Percentiles rank a stretch among this genome's conserved stretches.
phyloP scores from a whole-genome alignment of 2,329 filamentous ascomycete species.

The Cryphonectria naterciae region DNA sequence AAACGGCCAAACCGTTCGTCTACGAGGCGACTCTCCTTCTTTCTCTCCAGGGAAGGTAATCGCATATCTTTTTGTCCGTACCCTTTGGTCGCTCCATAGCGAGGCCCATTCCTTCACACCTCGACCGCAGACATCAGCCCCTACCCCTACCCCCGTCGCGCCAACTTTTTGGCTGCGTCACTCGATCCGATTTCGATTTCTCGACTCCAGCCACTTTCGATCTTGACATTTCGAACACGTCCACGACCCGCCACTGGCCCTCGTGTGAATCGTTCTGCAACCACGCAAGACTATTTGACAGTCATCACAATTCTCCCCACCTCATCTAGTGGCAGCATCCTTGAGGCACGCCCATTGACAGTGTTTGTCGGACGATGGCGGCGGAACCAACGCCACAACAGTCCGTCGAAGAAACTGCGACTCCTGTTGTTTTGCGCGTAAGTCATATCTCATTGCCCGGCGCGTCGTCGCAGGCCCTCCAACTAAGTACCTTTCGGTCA shows the following conservation, averaged over 20 bases:
- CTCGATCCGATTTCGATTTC: constrained; percentile 28
- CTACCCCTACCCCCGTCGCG: constrained; percentile 19
- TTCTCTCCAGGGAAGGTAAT: constrained; percentile 17
- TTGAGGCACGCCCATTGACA: constrained; percentile 28
- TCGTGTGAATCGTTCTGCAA: background rate
- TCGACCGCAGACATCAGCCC: background rate
- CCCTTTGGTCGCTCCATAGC: constrained; percentile 14
- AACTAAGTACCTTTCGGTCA: constrained; percentile 51
- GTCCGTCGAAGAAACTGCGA: constrained; percentile 58
- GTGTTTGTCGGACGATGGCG: constrained; percentile 61
- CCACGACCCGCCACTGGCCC: background rate
- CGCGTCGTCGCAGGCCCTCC: constrained; percentile 39
- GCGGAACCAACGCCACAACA: constrained; percentile 61
- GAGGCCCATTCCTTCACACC: constrained; percentile 1
- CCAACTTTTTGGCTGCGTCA: constrained; percentile 26
- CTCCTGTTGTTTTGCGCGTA: constrained; percentile 51
- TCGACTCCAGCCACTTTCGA: constrained; percentile 18
- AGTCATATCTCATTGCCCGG: constrained; percentile 35
- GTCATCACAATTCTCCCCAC: constrained; percentile 2
- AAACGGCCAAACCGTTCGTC: constrained; percentile 20
- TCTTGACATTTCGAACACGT: background rate
- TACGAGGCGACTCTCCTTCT: constrained; percentile 20
- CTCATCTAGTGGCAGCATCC: constrained; percentile 24
- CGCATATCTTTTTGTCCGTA: constrained; percentile 18
- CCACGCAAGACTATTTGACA: constrained; percentile 13